Evolutionary conservation across 345 rosid species (phyloP).

Genomic region (Hypericum androsaemum): DNA sequence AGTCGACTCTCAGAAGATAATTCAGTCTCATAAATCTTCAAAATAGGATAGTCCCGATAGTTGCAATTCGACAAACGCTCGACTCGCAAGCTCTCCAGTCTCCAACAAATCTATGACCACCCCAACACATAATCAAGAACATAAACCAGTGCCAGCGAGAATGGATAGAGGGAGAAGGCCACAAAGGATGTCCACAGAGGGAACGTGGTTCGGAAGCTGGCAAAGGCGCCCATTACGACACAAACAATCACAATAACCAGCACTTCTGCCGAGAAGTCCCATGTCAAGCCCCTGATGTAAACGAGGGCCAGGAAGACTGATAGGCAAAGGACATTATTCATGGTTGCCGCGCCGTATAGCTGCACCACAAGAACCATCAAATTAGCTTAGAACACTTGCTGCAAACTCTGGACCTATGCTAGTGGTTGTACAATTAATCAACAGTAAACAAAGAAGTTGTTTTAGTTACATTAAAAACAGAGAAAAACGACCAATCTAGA

Average conservation of each 20-base stretch:
- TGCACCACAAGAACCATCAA: constrained; percentile 25
- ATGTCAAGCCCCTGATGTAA: constrained; percentile 60
- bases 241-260: constrained; percentile 74
- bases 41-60: neutral
- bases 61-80: neutral
- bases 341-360: constrained; percentile 88
- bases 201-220: constrained; percentile 78
- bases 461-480: too few species aligned
- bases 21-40: too few species aligned
- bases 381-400: too few species aligned
- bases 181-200: constrained; percentile 81
- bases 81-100: neutral
- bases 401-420: too few species aligned
- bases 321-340: constrained; percentile 84
- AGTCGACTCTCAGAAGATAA: too few species aligned
- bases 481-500: too few species aligned
- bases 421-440: too few species aligned
- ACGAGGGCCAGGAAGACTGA: constrained; percentile 90
- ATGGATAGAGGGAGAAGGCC: constrained; percentile 68
- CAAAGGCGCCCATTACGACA: constrained; percentile 67
- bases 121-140: constrained; percentile 72
- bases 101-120: constrained; percentile 56
- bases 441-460: too few species aligned
- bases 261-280: constrained; percentile 98
- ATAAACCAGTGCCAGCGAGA: constrained; percentile 78